These are phyloP conservation scores for Fusarium pseudonygamai DNA, from an alignment of 2,329 filamentous ascomycete species.

Conservation along the genomic window DNA sequence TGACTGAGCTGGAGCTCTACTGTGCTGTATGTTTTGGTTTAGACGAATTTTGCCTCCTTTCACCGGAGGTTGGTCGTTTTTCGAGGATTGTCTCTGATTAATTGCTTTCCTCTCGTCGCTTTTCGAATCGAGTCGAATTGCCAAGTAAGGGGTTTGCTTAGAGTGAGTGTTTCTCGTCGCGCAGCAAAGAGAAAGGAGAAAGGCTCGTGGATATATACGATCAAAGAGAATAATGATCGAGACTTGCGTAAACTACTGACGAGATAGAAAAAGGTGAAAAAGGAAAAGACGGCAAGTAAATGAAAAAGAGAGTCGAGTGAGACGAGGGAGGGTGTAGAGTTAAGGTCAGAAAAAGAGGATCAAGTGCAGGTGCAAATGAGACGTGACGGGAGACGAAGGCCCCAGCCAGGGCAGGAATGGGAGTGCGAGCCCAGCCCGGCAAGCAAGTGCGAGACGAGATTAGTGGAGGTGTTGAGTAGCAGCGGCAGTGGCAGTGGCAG, in stretches of 20 bases:
- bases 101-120: neutral
- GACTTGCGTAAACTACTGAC: neutral
- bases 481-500: constrained; percentile 15
- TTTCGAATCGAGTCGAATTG: constrained; percentile 18
- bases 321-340: constrained; percentile 16
- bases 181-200: constrained; percentile 40
- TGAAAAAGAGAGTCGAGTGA: neutral
- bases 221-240: constrained; percentile 12
- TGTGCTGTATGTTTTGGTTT: constrained; percentile 1
- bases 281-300: constrained; percentile 16
- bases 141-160: neutral
- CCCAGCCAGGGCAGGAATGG: constrained; percentile 19
- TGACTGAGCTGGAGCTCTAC: constrained; percentile 28
- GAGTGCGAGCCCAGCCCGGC: constrained; percentile 28
- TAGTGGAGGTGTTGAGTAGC: constrained; percentile 6
- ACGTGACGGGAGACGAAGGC: constrained; percentile 19
- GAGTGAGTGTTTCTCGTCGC: constrained; percentile 39
- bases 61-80: neutral
- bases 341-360: constrained; percentile 19
- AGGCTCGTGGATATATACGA: constrained; percentile 8
- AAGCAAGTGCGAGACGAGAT: constrained; percentile 22
- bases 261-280: constrained; percentile 12
- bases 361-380: constrained; percentile 18
- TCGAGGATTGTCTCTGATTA: constrained; percentile 10
- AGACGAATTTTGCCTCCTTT: neutral